A percentile compares a stretch with the other conserved stretches of the same genome.
These are phyloP conservation scores for Aspergillus hortae DNA, from an alignment of 2,329 filamentous ascomycete genomes.

Conservation along the genomic window DNA sequence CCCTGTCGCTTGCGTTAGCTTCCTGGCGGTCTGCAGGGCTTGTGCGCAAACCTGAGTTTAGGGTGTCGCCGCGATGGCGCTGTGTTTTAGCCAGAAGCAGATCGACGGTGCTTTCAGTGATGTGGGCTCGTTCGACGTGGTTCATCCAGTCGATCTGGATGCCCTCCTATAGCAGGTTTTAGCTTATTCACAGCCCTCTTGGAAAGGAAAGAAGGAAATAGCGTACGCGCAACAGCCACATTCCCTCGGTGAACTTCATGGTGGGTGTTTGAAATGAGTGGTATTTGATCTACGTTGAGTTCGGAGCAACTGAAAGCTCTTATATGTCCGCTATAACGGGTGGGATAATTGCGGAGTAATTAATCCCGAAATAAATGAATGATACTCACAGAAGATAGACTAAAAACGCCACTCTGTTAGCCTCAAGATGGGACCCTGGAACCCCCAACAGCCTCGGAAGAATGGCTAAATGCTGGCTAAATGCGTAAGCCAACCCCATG, in stretches of 20 bases:
- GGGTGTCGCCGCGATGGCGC: conserved; percentile 36
- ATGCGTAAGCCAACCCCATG: too few relatives aligned
- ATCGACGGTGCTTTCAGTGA: conserved; percentile 29
- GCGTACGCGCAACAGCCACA: conserved; percentile 34
- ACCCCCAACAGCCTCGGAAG: too few relatives aligned
- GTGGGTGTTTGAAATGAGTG: conserved; percentile 5
- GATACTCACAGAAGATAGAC: too few relatives aligned
- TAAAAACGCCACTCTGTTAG: too few relatives aligned
- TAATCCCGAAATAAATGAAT: too few relatives aligned
- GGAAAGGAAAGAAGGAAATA: not conserved
- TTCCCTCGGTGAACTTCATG: conserved; percentile 43
- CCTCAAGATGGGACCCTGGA: too few relatives aligned
- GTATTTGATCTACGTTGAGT: too few relatives aligned
- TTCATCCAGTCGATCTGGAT: conserved; percentile 40
- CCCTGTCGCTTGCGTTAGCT: conserved; percentile 15
- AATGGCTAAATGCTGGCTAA: too few relatives aligned
- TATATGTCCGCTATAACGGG: too few relatives aligned
- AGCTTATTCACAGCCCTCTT: not conserved
- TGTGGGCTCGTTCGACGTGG: conserved; percentile 35
- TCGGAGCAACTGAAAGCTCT: too few relatives aligned
- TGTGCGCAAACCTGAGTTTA: conserved; percentile 31
- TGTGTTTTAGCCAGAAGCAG: conserved; percentile 37
- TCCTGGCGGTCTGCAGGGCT: not conserved
- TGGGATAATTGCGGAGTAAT: too few relatives aligned
- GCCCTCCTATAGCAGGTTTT: conserved; percentile 25